Evolutionary conservation across 805 yeast species (phyloP).

Genomic region (Lipomyces sp.): DNA sequence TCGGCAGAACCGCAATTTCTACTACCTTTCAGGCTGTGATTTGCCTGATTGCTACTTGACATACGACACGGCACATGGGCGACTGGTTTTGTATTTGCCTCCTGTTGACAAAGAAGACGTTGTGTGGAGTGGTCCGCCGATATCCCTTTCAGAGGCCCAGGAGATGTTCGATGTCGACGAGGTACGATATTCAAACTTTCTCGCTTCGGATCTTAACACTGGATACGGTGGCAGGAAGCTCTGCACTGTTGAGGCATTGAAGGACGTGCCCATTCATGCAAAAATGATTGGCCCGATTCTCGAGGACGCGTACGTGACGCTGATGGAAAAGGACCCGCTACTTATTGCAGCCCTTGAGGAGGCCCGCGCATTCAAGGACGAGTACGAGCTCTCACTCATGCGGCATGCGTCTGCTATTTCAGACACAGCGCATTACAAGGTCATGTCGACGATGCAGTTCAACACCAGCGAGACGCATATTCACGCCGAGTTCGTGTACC

Average conservation of each 20-base stretch:
- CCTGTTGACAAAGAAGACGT: conserved; percentile 82
- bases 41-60: conserved; percentile 72
- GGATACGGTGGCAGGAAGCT: conserved; percentile 12
- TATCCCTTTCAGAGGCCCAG: conserved; percentile 61
- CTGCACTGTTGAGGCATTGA: conserved; percentile 32
- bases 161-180: conserved; percentile 75
- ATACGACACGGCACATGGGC: conserved; percentile 52
- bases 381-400: conserved; percentile 71
- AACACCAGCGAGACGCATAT: conserved; percentile 84
- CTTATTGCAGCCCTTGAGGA: conserved; percentile 73
- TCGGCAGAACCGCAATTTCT: conserved; percentile 89
- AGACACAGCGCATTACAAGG: conserved; percentile 84
- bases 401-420: conserved; percentile 78
- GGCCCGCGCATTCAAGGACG: conserved; percentile 79
- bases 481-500: conserved; percentile 93
- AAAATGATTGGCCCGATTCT: neutral
- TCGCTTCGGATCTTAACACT: conserved; percentile 38
- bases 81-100: conserved; percentile 73
- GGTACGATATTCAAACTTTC: conserved; percentile 58
- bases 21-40: conserved; percentile 77
- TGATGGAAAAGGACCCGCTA: conserved; percentile 23
- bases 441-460: conserved; percentile 87
- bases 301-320: neutral
- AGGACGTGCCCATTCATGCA: conserved; percentile 21
- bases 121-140: conserved; percentile 94